phyloP scores from a whole-genome alignment of 441 rosid species.

The Adansonia madagascariensis region DNA sequence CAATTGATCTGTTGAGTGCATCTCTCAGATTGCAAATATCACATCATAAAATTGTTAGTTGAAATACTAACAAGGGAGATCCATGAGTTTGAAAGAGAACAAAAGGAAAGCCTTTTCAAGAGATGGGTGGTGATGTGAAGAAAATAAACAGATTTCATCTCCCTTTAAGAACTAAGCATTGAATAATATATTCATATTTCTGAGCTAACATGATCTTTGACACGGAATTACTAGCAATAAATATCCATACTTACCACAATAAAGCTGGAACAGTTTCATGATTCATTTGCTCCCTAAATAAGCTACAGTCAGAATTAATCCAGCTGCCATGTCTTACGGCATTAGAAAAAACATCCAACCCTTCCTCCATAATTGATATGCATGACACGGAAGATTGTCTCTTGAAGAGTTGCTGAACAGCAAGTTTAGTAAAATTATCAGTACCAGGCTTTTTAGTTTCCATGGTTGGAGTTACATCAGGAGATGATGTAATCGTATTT shows the following conservation, averaged over 20 bases:
- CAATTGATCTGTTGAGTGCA: not conserved
- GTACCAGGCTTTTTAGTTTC: constrained; percentile 26
- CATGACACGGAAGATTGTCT: constrained; percentile 63
- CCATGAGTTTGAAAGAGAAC: constrained; percentile 16
- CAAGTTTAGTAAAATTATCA: constrained; percentile 42
- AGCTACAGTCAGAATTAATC: constrained; percentile 29
- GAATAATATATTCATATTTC: not conserved
- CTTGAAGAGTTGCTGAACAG: constrained; percentile 46
- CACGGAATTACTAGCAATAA: constrained; percentile 14
- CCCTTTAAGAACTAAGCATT: not conserved
- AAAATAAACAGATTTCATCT: not conserved
- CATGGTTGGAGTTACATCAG: constrained; percentile 21
- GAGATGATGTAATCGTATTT: constrained; percentile 21
- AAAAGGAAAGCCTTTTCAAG: not conserved
- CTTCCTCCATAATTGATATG: constrained; percentile 46
- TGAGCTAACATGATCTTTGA: not conserved
- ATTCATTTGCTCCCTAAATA: constrained; percentile 32
- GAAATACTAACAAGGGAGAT: not conserved
- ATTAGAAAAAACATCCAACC: constrained; percentile 50
- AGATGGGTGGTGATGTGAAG: not conserved
- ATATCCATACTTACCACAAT: constrained; percentile 36
- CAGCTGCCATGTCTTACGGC: constrained; percentile 33
- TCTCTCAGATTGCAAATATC: not conserved
- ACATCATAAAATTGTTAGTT: not conserved
- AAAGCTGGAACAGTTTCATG: constrained; percentile 34